A percentile compares a stretch with the other conserved stretches of the same genome.
These are phyloP conservation scores for Groenewaldozyma sp. DNA, from an alignment of 1,139 yeast species.

Conservation along the genomic window DNA sequence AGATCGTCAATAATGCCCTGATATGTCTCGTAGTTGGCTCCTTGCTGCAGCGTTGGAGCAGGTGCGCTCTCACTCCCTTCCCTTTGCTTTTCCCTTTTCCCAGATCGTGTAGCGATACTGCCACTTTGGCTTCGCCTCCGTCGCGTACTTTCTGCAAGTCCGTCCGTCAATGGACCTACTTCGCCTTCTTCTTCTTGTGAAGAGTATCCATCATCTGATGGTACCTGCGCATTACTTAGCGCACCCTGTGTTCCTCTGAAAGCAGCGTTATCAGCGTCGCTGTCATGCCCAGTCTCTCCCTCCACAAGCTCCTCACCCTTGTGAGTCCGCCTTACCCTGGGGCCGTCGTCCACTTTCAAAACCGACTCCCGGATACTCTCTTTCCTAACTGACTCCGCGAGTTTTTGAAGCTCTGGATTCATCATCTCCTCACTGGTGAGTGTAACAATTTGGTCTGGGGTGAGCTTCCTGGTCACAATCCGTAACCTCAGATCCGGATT, in stretches of 20 bases:
- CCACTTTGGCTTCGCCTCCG: too few relatives aligned
- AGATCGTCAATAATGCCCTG: slow-evolving; percentile 11
- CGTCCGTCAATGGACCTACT: too few relatives aligned
- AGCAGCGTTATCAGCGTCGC: background rate
- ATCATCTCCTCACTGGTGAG: slow-evolving; percentile 57
- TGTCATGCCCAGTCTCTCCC: slow-evolving; percentile 7
- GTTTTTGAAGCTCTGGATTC: slow-evolving; percentile 61
- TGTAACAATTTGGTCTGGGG: slow-evolving; percentile 44
- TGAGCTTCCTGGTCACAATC: slow-evolving; percentile 40
- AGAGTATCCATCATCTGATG: background rate
- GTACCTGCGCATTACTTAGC: background rate
- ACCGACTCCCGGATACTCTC: slow-evolving; percentile 59
- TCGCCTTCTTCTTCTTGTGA: slow-evolving; percentile 4
- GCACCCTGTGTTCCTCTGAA: background rate
- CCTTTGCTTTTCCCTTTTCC: background rate
- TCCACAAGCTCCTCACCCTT: slow-evolving; percentile 80
- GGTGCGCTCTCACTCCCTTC: background rate
- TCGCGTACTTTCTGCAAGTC: too few relatives aligned
- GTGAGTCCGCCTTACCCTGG: slow-evolving; percentile 67
- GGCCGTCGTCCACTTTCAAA: slow-evolving; percentile 44
- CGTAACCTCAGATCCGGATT: slow-evolving; percentile 39
- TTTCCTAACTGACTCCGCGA: slow-evolving; percentile 63
- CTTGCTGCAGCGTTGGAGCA: slow-evolving; percentile 3
- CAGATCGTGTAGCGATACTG: background rate
- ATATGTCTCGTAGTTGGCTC: slow-evolving; percentile 1